A percentile compares a stretch with the other conserved stretches of the same genome.
phyloP scores from a whole-genome alignment of 2,329 filamentous ascomycete genomes.

The Taxawa tesnikishii region DNA sequence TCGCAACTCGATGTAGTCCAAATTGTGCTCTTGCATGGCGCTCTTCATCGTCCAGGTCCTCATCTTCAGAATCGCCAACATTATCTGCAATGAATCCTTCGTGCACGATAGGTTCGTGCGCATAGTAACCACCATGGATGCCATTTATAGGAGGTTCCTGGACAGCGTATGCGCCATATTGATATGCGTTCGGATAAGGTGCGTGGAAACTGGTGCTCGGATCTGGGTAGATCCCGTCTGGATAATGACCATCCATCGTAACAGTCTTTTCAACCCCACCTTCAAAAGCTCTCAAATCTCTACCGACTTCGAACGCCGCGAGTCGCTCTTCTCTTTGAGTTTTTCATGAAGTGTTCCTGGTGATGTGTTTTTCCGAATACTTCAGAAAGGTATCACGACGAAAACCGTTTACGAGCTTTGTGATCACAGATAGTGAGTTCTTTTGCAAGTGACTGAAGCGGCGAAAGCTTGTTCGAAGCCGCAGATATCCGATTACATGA shows the following conservation, averaged over 20 bases:
- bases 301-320: too few relatives aligned
- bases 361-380: too few relatives aligned
- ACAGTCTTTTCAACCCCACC: too few relatives aligned
- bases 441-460: too few relatives aligned
- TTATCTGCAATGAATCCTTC: constrained; percentile 27
- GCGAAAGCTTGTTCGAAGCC: too few relatives aligned
- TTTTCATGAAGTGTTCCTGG: too few relatives aligned
- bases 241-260: neutral
- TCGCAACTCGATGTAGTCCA: constrained; percentile 7
- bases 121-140: neutral
- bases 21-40: constrained; percentile 13
- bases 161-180: neutral
- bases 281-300: too few relatives aligned
- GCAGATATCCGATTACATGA: too few relatives aligned
- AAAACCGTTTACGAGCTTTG: too few relatives aligned
- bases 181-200: constrained; percentile 1
- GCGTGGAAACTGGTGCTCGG: neutral
- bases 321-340: too few relatives aligned
- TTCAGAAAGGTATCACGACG: too few relatives aligned
- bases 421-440: too few relatives aligned
- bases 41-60: constrained; percentile 10
- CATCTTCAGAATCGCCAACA: constrained; percentile 20
- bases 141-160: neutral
- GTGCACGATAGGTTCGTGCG: constrained; percentile 15
- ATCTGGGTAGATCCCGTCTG: neutral